Conservation (phyloP, 106 monocot genomes). For the Allium cepa region DNA sequence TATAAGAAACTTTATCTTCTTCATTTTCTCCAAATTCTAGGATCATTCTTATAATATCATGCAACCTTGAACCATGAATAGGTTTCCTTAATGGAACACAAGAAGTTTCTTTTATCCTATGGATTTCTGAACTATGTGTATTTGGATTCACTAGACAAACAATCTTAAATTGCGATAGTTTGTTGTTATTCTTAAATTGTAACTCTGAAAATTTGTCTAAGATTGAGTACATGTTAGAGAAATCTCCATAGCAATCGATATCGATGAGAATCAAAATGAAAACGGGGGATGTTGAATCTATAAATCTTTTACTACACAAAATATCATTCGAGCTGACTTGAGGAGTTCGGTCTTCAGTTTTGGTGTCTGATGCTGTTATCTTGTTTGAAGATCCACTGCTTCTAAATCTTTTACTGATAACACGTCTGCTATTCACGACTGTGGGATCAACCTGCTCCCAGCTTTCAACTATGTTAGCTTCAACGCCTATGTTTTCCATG, state of each 20-base stretch:
- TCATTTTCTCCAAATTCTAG: slow-evolving; percentile 29
- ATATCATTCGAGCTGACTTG: slow-evolving; percentile 11
- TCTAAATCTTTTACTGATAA: no score
- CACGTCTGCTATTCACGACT: no score
- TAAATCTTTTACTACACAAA: slow-evolving; percentile 11
- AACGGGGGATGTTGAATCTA: background rate
- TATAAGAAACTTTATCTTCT: slow-evolving; percentile 6
- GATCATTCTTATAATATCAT: slow-evolving; percentile 28
- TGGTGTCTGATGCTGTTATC: no score
- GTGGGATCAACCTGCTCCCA: no score
- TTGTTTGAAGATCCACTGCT: no score
- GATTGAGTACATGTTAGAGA: slow-evolving; percentile 16
- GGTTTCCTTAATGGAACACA: slow-evolving; percentile 63
- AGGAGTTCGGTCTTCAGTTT: slow-evolving; percentile 7
- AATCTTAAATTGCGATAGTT: slow-evolving; percentile 23
- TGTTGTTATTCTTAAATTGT: background rate
- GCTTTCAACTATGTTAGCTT: no score
- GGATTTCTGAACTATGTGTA: slow-evolving; percentile 19
- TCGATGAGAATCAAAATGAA: slow-evolving; percentile 51
- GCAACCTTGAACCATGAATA: slow-evolving; percentile 68
- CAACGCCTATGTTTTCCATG: slow-evolving; percentile 63
- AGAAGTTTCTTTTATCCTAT: slow-evolving; percentile 7
- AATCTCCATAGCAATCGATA: slow-evolving; percentile 12
- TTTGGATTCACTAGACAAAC: slow-evolving; percentile 43
- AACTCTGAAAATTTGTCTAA: slow-evolving; percentile 18